Base-by-base conservation (phyloP, 208 protist species). In the Herpetomonas samuelpessoai region DNA sequence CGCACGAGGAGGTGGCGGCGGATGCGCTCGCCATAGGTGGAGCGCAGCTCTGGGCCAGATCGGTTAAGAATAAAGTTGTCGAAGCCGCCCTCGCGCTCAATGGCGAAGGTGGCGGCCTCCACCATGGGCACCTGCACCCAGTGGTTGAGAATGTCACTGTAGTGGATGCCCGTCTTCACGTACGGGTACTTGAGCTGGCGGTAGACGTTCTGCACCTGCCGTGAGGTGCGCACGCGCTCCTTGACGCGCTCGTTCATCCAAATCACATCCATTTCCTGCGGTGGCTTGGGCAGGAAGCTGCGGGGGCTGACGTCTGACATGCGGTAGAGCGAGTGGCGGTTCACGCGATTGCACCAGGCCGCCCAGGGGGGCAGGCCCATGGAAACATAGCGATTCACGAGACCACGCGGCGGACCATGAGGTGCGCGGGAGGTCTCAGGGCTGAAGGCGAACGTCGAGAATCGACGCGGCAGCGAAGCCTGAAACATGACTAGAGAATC, bases 81-180 rank as follows among this genome's bases (percentile, higher is more conserved):
- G 51, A 96, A 91, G 3, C 90, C 90, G 21, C 90, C 90, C 39
- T 92, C 83, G 60, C 83, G 84, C 79, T 96, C 86, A 9, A 96
- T 71, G 57, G 86, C 80, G 53, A 89, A 93, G 75, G 83, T 96
- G 31, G 90, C 90, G 3, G 86, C 81, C 76, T 93, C 83, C 39
- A 96, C 90, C 84, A 93, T 92, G 6, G 90, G 90, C 45, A 96
- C 77, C 75, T 96, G 90, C 57, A 96, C 90, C 90, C 90, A 96
- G 74, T 96, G 90, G 47, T 93, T 75, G 0, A 96, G 68, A 2
- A 86, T 69, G 59, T 93, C 86, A 58, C 87, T 94, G 55, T 79
- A 93, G 53, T 93, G 86, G 45, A 96, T 91, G 28, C 90, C 90
- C 9, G 87, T 93, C 69, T 86, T 86, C 25, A 96, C 86, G 49